These are phyloP conservation scores for Arthrocladium fulminans DNA, from an alignment of 2,329 filamentous ascomycete genomes.

Conservation along the genomic window DNA sequence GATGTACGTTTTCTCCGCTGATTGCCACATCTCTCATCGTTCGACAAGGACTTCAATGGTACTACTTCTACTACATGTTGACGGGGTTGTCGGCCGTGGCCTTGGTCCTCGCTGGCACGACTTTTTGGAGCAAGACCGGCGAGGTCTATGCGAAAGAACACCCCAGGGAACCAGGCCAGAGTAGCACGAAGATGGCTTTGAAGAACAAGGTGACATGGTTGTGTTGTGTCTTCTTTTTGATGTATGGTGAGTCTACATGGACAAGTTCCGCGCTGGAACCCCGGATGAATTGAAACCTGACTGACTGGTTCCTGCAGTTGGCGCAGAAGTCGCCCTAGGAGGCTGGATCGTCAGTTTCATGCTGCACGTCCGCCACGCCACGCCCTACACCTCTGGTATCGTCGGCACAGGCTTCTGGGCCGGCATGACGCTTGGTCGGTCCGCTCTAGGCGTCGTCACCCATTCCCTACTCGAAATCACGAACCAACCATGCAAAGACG, in stretches of 20 bases:
- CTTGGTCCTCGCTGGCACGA: constrained; percentile 39
- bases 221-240: constrained; percentile 60
- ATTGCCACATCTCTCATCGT: constrained; percentile 64
- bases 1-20: constrained; percentile 59
- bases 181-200: constrained; percentile 31
- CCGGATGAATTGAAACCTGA: too few species aligned
- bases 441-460: constrained; percentile 64
- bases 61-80: constrained; percentile 64
- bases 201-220: constrained; percentile 54
- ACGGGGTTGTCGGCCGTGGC: constrained; percentile 50
- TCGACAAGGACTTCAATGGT: constrained; percentile 53
- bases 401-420: constrained; percentile 66
- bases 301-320: constrained; percentile 41
- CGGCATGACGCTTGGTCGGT: constrained; percentile 62
- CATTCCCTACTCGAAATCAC: constrained; percentile 27
- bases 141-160: constrained; percentile 47
- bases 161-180: constrained; percentile 24
- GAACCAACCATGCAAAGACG: neutral
- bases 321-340: constrained; percentile 60
- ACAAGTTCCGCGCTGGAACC: neutral
- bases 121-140: constrained; percentile 58
- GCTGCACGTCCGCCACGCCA: constrained; percentile 63
- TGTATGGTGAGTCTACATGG: constrained; percentile 40
- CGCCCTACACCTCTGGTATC: constrained; percentile 63
- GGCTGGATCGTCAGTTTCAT: constrained; percentile 76